Conservation (phyloP, 345 rosid species). For the Aquilaria yunnanensis region DNA sequence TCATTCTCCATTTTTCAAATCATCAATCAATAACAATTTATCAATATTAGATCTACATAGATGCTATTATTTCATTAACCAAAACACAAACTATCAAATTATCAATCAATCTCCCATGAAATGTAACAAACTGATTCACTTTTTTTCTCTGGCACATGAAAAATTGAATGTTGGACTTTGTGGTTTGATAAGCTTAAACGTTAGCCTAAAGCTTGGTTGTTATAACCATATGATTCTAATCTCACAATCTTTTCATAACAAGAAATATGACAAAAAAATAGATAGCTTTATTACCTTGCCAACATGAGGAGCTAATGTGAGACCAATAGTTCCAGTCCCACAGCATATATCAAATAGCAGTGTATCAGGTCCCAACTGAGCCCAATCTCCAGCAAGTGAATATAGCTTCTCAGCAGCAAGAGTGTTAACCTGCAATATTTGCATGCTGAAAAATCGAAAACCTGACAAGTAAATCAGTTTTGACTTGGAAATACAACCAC, state of each 20-base stretch:
- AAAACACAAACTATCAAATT: no score
- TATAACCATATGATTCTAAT: background rate
- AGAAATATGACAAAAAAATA: constrained; percentile 3
- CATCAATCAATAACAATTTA: no score
- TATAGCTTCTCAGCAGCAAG: constrained; percentile 93
- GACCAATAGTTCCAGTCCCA: constrained; percentile 96
- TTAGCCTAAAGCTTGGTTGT: background rate
- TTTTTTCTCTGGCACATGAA: no score
- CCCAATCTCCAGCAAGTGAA: constrained; percentile 98
- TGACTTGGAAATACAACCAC: constrained; percentile 1
- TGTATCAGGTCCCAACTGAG: constrained; percentile 79
- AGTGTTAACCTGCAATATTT: constrained; percentile 68
- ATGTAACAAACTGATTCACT: no score
- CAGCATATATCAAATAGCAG: constrained; percentile 91
- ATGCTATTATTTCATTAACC: no score
- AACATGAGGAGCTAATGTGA: constrained; percentile 84
- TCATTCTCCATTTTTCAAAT: no score
- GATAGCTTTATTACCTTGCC: constrained; percentile 69
- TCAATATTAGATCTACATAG: no score
- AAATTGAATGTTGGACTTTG: background rate
- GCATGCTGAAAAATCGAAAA: constrained; percentile 8
- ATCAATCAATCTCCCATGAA: no score
- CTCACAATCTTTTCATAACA: background rate
- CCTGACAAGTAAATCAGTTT: background rate
- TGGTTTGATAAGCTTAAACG: background rate